These are phyloP conservation scores for Neoscytalidium dimidiatum DNA, from an alignment of 2,329 filamentous ascomycete species.

Conservation along the genomic window DNA sequence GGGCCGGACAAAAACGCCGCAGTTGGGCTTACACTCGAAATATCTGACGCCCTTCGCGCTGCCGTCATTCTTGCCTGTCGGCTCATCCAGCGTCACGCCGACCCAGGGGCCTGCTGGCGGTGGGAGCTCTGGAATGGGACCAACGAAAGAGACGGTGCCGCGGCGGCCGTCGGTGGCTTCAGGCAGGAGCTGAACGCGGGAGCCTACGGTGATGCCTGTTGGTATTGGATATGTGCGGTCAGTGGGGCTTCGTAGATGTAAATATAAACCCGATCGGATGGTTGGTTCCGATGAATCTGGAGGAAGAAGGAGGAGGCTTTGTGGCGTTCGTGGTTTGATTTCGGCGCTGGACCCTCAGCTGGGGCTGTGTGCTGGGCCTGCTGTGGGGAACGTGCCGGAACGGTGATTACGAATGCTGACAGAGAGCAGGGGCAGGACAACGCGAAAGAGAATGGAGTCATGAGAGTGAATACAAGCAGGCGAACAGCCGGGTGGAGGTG, in stretches of 20 bases:
- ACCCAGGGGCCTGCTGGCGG: constrained; percentile 65
- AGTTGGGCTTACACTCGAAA: constrained; percentile 69
- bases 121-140: constrained; percentile 73
- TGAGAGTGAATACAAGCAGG: not conserved
- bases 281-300: not conserved
- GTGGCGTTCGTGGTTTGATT: not conserved
- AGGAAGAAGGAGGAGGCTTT: not conserved
- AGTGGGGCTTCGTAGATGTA: not conserved
- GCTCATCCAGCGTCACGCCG: constrained; percentile 73
- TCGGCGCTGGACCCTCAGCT: not conserved
- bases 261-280: not conserved
- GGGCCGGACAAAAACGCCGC: constrained; percentile 76
- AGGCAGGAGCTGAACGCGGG: constrained; percentile 51
- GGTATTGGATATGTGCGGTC: not conserved
- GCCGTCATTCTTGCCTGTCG: constrained; percentile 81
- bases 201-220: constrained; percentile 44
- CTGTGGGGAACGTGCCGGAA: not conserved
- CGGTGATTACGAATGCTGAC: not conserved
- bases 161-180: constrained; percentile 67
- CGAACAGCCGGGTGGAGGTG: not conserved
- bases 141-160: constrained; percentile 71
- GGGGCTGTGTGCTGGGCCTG: not conserved
- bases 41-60: constrained; percentile 67
- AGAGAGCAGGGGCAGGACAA: not conserved
- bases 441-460: not conserved